Evolutionary conservation across 495 filamentous ascomycete species (phyloP).

Genomic region (Xylaria bambusicola): DNA sequence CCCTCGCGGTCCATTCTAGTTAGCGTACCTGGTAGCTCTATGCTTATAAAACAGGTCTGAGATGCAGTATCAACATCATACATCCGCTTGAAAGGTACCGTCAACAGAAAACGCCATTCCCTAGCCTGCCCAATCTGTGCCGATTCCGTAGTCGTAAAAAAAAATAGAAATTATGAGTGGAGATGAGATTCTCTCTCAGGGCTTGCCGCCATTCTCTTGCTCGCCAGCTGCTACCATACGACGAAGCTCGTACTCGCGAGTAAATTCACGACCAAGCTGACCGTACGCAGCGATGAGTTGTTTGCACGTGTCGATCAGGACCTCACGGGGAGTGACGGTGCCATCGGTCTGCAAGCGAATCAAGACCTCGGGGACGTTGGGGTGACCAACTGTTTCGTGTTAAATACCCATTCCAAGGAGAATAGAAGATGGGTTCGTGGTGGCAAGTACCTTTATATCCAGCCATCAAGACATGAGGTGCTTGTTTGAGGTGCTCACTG

Average conservation of each 20-base stretch:
- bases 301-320: slow-evolving; percentile 75
- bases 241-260: slow-evolving; percentile 90
- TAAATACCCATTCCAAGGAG: slow-evolving; percentile 16
- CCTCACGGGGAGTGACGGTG: slow-evolving; percentile 78
- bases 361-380: slow-evolving; percentile 79
- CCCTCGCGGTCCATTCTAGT: slow-evolving; percentile 4
- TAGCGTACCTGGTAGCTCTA: slow-evolving; percentile 3
- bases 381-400: slow-evolving; percentile 66
- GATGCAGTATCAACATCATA: neutral
- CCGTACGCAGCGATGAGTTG: slow-evolving; percentile 76
- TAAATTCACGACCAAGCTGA: slow-evolving; percentile 81
- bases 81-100: neutral
- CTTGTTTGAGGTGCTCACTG: slow-evolving; percentile 74
- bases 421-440: slow-evolving; percentile 11
- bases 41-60: slow-evolving; percentile 8
- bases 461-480: slow-evolving; percentile 76
- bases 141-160: slow-evolving; percentile 15
- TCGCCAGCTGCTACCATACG: slow-evolving; percentile 75
- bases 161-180: slow-evolving; percentile 16
- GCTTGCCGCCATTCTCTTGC: slow-evolving; percentile 36
- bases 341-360: slow-evolving; percentile 94
- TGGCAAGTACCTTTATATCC: slow-evolving; percentile 74
- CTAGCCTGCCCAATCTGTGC: slow-evolving; percentile 14
- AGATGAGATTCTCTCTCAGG: neutral
- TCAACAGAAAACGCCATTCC: slow-evolving; percentile 14